Evolutionary conservation across 306 rosid species (phyloP).

Genomic region (Begonia masoniana): DNA sequence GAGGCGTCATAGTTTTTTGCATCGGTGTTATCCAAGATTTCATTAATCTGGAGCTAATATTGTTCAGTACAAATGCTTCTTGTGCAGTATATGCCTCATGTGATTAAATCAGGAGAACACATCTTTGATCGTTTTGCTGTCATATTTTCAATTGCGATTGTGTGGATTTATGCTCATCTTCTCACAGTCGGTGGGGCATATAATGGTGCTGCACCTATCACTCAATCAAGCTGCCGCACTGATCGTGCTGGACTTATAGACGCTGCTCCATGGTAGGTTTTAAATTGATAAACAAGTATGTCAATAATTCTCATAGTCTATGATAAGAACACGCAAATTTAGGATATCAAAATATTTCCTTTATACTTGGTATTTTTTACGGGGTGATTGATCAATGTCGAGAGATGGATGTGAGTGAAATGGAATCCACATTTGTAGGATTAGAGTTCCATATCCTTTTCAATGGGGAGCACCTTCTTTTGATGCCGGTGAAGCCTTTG

Average conservation of each 20-base stretch:
- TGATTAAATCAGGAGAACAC: slow-evolving; percentile 37
- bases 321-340: too few species aligned
- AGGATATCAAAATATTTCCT: too few species aligned
- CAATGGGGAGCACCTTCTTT: slow-evolving; percentile 99
- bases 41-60: too few species aligned
- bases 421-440: slow-evolving; percentile 50
- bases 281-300: neutral
- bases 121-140: slow-evolving; percentile 73
- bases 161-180: slow-evolving; percentile 86
- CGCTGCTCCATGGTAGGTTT: slow-evolving; percentile 83
- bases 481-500: slow-evolving; percentile 99
- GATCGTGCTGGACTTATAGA: slow-evolving; percentile 86
- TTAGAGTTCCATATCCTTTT: slow-evolving; percentile 89
- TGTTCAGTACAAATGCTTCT: slow-evolving; percentile 6
- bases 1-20: too few species aligned
- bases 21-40: too few species aligned
- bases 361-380: too few species aligned
- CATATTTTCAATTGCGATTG: slow-evolving; percentile 64
- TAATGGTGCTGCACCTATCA: slow-evolving; percentile 54
- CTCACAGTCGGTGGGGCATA: slow-evolving; percentile 99
- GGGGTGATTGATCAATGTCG: too few species aligned
- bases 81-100: slow-evolving; percentile 79
- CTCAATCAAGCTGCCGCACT: slow-evolving; percentile 89
- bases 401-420: too few species aligned
- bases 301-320: too few species aligned